These are phyloP conservation scores for Peronospora belbahrii DNA, from an alignment of 352 stramenopile genomes.

Conservation along the genomic window DNA sequence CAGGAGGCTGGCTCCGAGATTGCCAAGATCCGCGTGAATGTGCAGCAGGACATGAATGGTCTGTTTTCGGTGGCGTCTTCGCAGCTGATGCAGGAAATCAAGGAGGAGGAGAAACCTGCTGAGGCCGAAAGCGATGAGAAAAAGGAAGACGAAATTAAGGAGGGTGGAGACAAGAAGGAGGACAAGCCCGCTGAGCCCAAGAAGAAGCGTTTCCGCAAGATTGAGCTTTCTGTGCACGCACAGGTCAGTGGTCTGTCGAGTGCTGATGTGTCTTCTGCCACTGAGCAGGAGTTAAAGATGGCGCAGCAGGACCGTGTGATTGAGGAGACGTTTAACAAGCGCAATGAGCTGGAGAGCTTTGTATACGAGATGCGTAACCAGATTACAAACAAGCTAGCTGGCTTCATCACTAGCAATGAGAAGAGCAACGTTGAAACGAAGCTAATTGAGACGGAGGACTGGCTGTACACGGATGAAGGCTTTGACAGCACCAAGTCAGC, in stretches of 20 bases:
- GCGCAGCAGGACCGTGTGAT: slow-evolving; percentile 93
- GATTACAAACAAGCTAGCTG: slow-evolving; percentile 71
- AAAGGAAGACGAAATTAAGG: slow-evolving; percentile 51
- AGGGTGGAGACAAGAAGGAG: slow-evolving; percentile 63
- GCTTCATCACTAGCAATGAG: slow-evolving; percentile 88
- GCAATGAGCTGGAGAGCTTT: slow-evolving; percentile 99
- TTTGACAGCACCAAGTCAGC: slow-evolving; percentile 97
- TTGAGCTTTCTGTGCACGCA: slow-evolving; percentile 70
- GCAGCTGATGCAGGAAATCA: slow-evolving; percentile 96
- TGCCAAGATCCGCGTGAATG: slow-evolving; percentile 93
- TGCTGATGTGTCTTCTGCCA: slow-evolving; percentile 50
- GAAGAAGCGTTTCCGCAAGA: slow-evolving; percentile 94
- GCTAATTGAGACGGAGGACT: slow-evolving; percentile 93
- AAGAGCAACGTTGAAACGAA: slow-evolving; percentile 81
- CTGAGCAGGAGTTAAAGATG: slow-evolving; percentile 93
- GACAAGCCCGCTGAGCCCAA: slow-evolving; percentile 75
- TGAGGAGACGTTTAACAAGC: slow-evolving; percentile 95
- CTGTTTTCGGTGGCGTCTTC: slow-evolving; percentile 92
- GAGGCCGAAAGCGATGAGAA: slow-evolving; percentile 52
- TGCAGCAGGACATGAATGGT: slow-evolving; percentile 96
- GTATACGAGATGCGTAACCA: slow-evolving; percentile 99
- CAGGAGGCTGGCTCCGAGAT: slow-evolving; percentile 69
- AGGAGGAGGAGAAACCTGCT: slow-evolving; percentile 72
- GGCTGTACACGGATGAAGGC: slow-evolving; percentile 98
- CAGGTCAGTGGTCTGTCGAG: slow-evolving; percentile 50